Evolutionary conservation across 306 rosid species (phyloP).

Genomic region (Rosa lucieae): DNA sequence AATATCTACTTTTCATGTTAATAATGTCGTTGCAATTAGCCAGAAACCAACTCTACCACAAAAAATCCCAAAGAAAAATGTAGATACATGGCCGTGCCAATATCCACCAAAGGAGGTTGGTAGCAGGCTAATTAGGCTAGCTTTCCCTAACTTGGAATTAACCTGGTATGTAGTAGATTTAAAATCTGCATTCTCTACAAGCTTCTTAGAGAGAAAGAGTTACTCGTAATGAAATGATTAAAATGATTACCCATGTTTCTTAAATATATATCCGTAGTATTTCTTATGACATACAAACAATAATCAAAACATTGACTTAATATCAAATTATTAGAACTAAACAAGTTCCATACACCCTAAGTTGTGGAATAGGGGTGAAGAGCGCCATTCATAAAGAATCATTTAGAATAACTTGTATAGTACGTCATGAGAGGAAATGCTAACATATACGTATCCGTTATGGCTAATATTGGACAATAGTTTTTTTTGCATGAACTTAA

Average conservation of each 20-base stretch:
- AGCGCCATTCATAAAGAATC: neutral
- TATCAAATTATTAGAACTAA: neutral
- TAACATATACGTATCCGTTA: too few relatives aligned
- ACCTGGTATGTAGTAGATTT: neutral
- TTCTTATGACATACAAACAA: neutral
- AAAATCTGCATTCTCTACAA: too few relatives aligned
- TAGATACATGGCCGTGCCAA: neutral
- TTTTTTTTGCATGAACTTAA: too few relatives aligned
- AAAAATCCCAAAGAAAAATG: neutral
- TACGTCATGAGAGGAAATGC: neutral
- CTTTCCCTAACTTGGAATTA: neutral
- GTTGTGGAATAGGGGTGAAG: neutral
- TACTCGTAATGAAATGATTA: neutral
- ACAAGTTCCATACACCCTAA: neutral
- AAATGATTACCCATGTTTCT: neutral
- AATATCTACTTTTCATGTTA: neutral
- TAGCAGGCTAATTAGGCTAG: neutral
- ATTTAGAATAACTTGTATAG: neutral
- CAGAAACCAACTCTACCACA: neutral
- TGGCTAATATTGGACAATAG: too few relatives aligned
- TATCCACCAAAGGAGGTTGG: neutral
- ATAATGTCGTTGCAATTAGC: neutral
- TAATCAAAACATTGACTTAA: neutral
- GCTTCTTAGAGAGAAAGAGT: neutral
- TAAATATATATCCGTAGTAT: neutral